Evolutionary conservation across 306 rosid species (phyloP), one percentile per base, ranked within the genome.

Genomic region (Cicer arietinum): DNA sequence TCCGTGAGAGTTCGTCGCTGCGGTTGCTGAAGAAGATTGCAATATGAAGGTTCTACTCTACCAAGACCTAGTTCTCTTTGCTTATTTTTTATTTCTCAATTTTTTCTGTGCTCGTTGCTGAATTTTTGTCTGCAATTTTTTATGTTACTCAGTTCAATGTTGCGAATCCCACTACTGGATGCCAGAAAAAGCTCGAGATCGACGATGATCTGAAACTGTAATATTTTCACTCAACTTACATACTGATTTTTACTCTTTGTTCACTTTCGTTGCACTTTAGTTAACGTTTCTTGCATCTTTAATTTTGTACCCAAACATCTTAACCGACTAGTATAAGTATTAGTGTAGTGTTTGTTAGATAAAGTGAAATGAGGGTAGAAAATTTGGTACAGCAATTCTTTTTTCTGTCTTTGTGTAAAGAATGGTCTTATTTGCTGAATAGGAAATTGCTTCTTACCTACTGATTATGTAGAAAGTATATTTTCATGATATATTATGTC

Each of bases 151-250:
- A 83, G 83, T 83, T 78, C 80, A 83, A 83, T 54, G 51, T 78
- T 74, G 86, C 83, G 5, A 83, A 83, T 41, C 86, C 86, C 13
- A 83, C 83, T 69, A 78, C 86, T 53, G 86, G 86, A 10, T 83
- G 86, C 83, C 86, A 83, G 83, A 83, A 83, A 77, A 83, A 83
- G 80, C 83, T 83, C 37, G 86, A 83, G 71, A 83, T 83, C 30
- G 86, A 83, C 0, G 86, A 83, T 7, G 86, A 83, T 54, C 69
- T 6, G 18, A 83, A 78, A 74, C 83, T 83, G 86, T 82, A 78
- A 20, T 72, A 7, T 14, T 59, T 46, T 39, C 0, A 2, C 8
- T 5, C 3, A 30, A 11, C 8, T 35, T 6, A 44, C 22, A 35
- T 20, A 8, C 13, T 46, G 6, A 3, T 22, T 10, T 53, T 22